A percentile compares a stretch with the other conserved stretches of the same genome.
phyloP scores from a whole-genome alignment of 768 basidiomycete genomes.

The Agrocybe chaxingu region DNA sequence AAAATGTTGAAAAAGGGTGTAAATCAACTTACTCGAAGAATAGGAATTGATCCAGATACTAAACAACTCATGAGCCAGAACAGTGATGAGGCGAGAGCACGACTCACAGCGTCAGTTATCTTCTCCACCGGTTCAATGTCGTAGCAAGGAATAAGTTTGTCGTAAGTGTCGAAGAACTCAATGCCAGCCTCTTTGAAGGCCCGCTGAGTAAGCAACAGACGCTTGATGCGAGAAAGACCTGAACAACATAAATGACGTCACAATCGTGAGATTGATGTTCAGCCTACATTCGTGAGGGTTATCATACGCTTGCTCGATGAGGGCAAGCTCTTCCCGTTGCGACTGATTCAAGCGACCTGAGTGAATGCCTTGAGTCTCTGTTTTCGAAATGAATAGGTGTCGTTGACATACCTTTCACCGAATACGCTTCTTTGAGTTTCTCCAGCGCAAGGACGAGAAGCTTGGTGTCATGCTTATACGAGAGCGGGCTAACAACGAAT shows the following conservation, averaged over 20 bases:
- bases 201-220: constrained; percentile 91
- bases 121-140: constrained; percentile 99
- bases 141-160: constrained; percentile 97
- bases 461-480: constrained; percentile 99
- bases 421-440: constrained; percentile 98
- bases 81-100: neutral
- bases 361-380: neutral
- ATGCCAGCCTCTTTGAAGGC: constrained; percentile 99
- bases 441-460: constrained; percentile 94
- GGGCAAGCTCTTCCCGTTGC: constrained; percentile 94
- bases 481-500: constrained; percentile 62
- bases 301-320: constrained; percentile 99
- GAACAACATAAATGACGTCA: constrained; percentile 3
- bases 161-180: constrained; percentile 95
- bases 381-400: neutral
- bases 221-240: constrained; percentile 96
- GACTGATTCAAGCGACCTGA: constrained; percentile 88
- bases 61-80: constrained; percentile 11
- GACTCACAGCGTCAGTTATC: constrained; percentile 92
- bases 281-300: constrained; percentile 93
- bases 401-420: constrained; percentile 68
- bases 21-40: constrained; percentile 75
- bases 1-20: neutral
- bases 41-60: constrained; percentile 97
- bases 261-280: neutral